Percentiles rank a stretch among this genome's conserved stretches.
phyloP scores from a whole-genome alignment of 768 basidiomycete genomes.

The Lactarius evosmus region DNA sequence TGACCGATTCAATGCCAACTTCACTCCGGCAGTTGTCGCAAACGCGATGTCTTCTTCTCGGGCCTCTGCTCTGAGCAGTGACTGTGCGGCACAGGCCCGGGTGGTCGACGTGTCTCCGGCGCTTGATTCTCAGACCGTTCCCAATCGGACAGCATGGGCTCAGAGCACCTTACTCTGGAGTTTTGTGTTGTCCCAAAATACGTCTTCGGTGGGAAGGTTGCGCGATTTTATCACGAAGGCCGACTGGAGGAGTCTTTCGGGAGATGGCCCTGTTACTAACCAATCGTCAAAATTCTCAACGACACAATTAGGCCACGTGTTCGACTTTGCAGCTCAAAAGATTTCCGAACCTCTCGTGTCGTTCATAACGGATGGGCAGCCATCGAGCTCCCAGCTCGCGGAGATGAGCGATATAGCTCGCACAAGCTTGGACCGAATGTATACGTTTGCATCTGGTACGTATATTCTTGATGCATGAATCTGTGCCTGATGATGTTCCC shows the following conservation, averaged over 20 bases:
- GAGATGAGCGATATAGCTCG: conserved; percentile 41
- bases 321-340: conserved; percentile 58
- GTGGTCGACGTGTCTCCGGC: conserved; percentile 53
- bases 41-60: conserved; percentile 49
- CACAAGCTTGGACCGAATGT: conserved; percentile 53
- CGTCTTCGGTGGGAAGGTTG: conserved; percentile 38
- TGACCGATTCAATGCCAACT: conserved; percentile 44
- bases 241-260: conserved; percentile 45
- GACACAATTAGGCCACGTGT: conserved; percentile 49
- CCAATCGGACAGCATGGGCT: conserved; percentile 56
- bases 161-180: conserved; percentile 61
- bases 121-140: conserved; percentile 39
- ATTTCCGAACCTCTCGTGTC: conserved; percentile 43
- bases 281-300: conserved; percentile 39
- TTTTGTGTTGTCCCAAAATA: conserved; percentile 49
- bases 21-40: conserved; percentile 44
- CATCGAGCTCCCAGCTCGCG: conserved; percentile 44
- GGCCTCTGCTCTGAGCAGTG: conserved; percentile 41
- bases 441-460: conserved; percentile 57
- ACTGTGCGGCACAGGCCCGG: conserved; percentile 52
- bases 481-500: conserved; percentile 2
- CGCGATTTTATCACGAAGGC: conserved; percentile 47
- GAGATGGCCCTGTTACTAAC: conserved; percentile 42
- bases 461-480: conserved; percentile 5
- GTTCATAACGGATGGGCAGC: conserved; percentile 48